A percentile compares a stretch with the other conserved stretches of the same genome.
Conservation (phyloP, 106 monocot species). For the Gastrodia elata region DNA sequence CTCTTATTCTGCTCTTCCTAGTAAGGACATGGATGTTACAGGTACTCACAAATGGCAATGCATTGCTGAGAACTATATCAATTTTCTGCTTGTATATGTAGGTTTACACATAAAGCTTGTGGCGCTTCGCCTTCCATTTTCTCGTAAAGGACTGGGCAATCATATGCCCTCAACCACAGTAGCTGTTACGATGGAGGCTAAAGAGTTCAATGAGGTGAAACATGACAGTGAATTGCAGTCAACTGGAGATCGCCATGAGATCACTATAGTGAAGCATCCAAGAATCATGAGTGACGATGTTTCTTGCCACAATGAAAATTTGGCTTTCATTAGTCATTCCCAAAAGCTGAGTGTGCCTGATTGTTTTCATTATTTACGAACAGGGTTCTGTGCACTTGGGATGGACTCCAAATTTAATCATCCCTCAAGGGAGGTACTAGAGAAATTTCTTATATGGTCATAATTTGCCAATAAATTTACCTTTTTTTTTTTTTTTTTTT, state of each 20-base stretch:
- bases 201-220: background rate
- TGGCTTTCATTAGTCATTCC: background rate
- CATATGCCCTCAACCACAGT: background rate
- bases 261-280: background rate
- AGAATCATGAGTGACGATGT: background rate
- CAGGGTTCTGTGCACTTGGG: background rate
- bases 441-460: background rate
- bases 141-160: background rate
- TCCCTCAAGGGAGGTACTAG: background rate
- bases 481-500: too few species aligned
- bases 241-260: background rate
- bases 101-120: too few species aligned
- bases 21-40: slow-evolving; percentile 59
- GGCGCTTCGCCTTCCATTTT: too few species aligned
- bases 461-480: background rate
- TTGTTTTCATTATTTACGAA: background rate
- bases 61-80: too few species aligned
- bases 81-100: too few species aligned
- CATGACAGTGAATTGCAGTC: background rate
- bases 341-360: background rate
- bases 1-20: slow-evolving; percentile 53
- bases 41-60: too few species aligned
- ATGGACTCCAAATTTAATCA: background rate
- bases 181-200: background rate
- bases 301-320: background rate